Evolutionary conservation across 2,329 filamentous ascomycete genomes (phyloP).

Genomic region (Pestalotiopsis sp.): DNA sequence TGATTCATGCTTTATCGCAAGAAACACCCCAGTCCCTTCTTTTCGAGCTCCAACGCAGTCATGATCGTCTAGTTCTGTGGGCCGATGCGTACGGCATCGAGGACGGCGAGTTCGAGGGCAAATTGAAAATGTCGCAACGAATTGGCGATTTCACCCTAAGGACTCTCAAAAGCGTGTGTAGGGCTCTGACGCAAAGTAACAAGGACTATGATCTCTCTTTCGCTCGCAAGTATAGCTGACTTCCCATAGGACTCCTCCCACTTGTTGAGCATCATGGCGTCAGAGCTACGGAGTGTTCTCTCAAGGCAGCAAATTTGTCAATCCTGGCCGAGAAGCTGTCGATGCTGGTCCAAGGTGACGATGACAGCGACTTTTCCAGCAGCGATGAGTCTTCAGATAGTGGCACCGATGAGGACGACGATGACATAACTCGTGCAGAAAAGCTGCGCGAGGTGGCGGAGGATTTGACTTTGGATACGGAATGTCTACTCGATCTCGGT

Average conservation of each 20-base stretch:
- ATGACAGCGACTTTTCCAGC: background rate
- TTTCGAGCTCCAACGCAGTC: slow-evolving; percentile 10
- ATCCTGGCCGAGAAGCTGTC: background rate
- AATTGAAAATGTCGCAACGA: slow-evolving; percentile 12
- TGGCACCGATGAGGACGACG: background rate
- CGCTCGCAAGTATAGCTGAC: background rate
- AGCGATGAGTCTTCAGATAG: background rate
- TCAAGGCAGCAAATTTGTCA: background rate
- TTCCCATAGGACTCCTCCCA: background rate
- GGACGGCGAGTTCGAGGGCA: slow-evolving; percentile 10
- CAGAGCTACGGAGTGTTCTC: background rate
- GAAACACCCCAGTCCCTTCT: background rate
- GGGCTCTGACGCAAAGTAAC: background rate
- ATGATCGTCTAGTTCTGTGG: slow-evolving; percentile 12
- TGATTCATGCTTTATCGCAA: background rate
- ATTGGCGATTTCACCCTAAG: slow-evolving; percentile 9
- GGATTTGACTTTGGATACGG: slow-evolving; percentile 15
- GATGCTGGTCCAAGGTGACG: background rate
- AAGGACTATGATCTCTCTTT: background rate
- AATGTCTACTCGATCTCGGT: slow-evolving; percentile 16
- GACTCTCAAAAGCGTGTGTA: slow-evolving; percentile 11
- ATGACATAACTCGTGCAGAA: background rate
- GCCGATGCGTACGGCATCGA: slow-evolving; percentile 14
- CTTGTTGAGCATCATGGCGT: background rate
- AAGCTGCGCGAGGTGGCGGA: slow-evolving; percentile 14